Base-by-base conservation (phyloP, 345 rosid species). In the Linum usitatissimum region DNA sequence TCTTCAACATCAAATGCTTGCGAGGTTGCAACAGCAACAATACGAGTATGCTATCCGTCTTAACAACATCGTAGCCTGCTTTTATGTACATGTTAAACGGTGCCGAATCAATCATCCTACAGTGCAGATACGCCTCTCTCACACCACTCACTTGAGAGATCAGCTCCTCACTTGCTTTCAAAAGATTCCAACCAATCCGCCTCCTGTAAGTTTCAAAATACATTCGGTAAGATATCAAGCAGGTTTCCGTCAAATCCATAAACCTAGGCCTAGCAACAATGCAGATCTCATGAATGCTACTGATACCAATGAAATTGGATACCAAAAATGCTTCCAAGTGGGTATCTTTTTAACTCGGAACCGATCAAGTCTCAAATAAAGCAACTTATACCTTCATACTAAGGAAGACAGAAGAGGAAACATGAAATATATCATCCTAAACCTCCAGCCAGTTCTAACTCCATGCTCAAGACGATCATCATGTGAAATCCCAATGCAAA, bases 1-100 rank as follows among this genome's bases (percentile, higher is more conserved):
- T 80, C 82, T 92, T 92, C 77, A 80, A 70, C 98, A 89, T 92
- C 81, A 92, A 83, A 81, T 89, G 91, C 70, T 92, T 92, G 71
- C 96, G 93, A 56, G 89, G 76, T 76, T 89, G 95, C 72, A 92
- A 71, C 82, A 77, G 79, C 77, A 92, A 66, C 70, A 92, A 78
- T 63, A 84, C 70, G 55, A 87, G 73, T 75, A 88, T 55, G 2
- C 72, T 82, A 73, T 91, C 90, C n/a, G 91, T 91, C 80, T 73
- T 67, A 21, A 87, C 78, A 58, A 83, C 74, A 8, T 67, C 64
- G 68, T 92, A 92, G 18, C 98, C 98, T 62, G 98, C 97, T 80
- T 81, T 92, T 28, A 59, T 73, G 70, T 87, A 92, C 95, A 92
- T 87, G 77, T 70, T 81, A 66, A 87, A 85, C 19, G 98, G 97